Conservation (phyloP, 2,329 filamentous ascomycete species). For the Botrytis pseudocinerea region DNA sequence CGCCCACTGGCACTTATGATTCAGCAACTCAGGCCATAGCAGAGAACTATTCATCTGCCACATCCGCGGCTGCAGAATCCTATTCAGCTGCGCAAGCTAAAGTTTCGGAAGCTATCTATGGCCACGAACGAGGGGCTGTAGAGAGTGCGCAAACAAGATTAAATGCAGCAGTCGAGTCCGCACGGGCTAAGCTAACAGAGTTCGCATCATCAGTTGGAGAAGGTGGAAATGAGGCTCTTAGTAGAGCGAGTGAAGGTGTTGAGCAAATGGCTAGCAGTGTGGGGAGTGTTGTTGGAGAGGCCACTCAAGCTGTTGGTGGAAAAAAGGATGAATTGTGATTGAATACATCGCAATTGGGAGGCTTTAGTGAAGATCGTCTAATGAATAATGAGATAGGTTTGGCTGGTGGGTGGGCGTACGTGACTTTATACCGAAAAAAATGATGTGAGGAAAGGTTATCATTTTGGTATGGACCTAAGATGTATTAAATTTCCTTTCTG, state of each 20-base stretch:
- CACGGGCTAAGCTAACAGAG: constrained; percentile 36
- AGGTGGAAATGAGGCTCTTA: constrained; percentile 41
- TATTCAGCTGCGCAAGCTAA: constrained; percentile 25
- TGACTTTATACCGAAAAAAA: not conserved
- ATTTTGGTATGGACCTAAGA: not conserved
- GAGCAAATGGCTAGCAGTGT: constrained; percentile 51
- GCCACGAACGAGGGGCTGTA: constrained; percentile 36
- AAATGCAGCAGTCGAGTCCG: constrained; percentile 36
- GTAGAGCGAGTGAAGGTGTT: constrained; percentile 45
- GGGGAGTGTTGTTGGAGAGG: constrained; percentile 44
- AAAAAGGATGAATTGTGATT: constrained; percentile 54
- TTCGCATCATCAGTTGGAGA: constrained; percentile 36
- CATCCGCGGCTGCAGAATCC: constrained; percentile 26
- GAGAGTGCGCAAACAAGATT: constrained; percentile 39
- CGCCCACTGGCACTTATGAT: constrained; percentile 44
- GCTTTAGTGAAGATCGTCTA: not conserved
- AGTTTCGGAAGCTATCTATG: constrained; percentile 34
- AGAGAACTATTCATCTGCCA: constrained; percentile 31
- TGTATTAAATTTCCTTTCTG: not conserved
- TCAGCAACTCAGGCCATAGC: constrained; percentile 31
- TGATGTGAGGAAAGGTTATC: not conserved
- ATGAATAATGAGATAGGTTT: constrained; percentile 13
- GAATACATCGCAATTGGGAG: not conserved
- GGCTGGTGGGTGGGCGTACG: not conserved
- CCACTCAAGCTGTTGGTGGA: constrained; percentile 37